A percentile compares a stretch with the other conserved stretches of the same genome.
Evolutionary conservation across 2,329 filamentous ascomycete genomes (phyloP).

Genomic region (Paramyrothecium sp.): DNA sequence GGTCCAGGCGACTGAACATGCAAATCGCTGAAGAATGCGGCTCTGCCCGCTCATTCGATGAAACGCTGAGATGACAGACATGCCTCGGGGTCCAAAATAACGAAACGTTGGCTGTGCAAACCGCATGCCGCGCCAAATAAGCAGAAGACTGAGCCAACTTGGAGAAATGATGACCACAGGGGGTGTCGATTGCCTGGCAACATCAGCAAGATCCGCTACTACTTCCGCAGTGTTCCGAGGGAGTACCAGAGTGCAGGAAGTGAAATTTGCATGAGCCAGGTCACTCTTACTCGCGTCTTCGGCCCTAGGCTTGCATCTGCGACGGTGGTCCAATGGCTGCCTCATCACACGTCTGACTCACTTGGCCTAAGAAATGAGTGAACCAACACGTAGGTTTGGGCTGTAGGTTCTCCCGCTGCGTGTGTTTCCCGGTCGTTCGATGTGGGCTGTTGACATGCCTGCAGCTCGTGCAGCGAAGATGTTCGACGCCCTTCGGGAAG

Average conservation of each 20-base stretch:
- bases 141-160: not conserved
- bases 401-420: too few relatives aligned
- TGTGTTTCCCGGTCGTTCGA: too few relatives aligned
- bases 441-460: too few relatives aligned
- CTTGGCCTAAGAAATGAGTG: not conserved
- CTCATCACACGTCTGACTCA: not conserved
- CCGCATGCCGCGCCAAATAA: too few relatives aligned
- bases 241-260: too few relatives aligned
- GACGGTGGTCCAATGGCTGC: not conserved
- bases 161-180: not conserved
- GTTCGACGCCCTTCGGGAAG: too few relatives aligned
- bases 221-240: too few relatives aligned
- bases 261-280: too few relatives aligned
- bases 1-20: not conserved
- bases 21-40: not conserved
- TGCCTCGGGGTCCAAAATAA: not conserved
- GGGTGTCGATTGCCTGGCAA: too few relatives aligned
- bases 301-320: not conserved
- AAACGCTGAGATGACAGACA: not conserved
- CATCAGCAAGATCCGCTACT: too few relatives aligned
- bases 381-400: not conserved
- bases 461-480: too few relatives aligned
- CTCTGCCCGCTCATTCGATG: not conserved
- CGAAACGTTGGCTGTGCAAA: not conserved
- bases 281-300: too few relatives aligned